These are phyloP conservation scores for Malus sieversii DNA, from an alignment of 306 rosid genomes.

Conservation along the genomic window DNA sequence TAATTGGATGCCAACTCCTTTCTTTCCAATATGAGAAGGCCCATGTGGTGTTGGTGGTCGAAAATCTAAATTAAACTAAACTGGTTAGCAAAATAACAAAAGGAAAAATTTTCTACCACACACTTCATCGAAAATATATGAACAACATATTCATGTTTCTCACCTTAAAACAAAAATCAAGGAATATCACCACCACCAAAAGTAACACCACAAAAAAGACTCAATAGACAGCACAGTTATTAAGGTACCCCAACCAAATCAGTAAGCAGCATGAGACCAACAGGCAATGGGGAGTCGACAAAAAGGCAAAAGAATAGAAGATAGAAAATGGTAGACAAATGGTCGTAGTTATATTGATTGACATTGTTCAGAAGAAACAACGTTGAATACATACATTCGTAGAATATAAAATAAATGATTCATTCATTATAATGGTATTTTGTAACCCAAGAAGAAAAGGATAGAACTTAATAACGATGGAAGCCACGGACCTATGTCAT, in stretches of 20 bases:
- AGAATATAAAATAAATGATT: neutral
- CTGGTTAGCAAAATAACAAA: conserved; percentile 7
- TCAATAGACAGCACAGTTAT: neutral
- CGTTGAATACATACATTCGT: neutral
- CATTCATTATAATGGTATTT: neutral
- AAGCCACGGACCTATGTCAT: neutral
- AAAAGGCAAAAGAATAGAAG: neutral
- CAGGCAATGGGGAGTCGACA: neutral
- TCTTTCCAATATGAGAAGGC: conserved; percentile 84
- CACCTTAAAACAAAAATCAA: neutral
- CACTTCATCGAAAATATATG: neutral
- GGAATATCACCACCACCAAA: neutral
- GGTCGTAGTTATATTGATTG: neutral
- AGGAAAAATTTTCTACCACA: neutral
- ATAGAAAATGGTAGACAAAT: neutral
- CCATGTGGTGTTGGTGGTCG: conserved; percentile 95
- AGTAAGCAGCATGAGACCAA: neutral
- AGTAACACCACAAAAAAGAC: neutral
- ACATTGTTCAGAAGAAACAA: neutral
- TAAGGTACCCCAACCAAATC: neutral
- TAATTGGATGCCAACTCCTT: conserved; percentile 53
- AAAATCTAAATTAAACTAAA: conserved; percentile 44
- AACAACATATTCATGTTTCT: neutral
- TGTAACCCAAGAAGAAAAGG: neutral
- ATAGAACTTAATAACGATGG: neutral